These are phyloP conservation scores for Diplodia mutila DNA, from an alignment of 2,329 filamentous ascomycete genomes.

Conservation along the genomic window DNA sequence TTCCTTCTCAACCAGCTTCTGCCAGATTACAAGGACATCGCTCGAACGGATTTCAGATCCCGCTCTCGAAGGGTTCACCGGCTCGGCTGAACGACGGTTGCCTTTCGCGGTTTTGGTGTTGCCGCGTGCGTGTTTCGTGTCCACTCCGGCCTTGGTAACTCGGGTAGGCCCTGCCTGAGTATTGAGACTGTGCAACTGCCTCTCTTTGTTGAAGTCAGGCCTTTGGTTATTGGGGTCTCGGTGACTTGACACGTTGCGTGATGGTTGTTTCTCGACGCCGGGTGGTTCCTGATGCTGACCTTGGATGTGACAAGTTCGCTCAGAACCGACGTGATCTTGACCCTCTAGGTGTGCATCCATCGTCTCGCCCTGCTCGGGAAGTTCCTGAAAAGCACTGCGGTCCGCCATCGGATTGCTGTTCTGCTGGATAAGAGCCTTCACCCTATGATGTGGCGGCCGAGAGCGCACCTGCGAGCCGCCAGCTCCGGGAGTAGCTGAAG, in stretches of 20 bases:
- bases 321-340: neutral
- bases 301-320: too few relatives aligned
- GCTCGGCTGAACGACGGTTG: neutral
- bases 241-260: neutral
- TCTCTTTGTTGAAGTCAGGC: neutral
- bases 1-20: neutral
- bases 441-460: neutral
- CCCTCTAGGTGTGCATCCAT: neutral
- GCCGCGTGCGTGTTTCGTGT: neutral
- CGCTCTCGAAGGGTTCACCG: too few relatives aligned
- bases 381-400: neutral
- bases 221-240: neutral
- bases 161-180: neutral
- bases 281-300: neutral
- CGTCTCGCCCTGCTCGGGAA: neutral
- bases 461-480: neutral
- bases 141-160: neutral
- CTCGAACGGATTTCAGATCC: neutral
- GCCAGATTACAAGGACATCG: constrained; percentile 1
- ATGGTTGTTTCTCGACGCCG: neutral
- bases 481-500: neutral
- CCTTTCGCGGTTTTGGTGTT: neutral
- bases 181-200: neutral
- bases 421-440: neutral
- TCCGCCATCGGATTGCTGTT: neutral